Percentiles rank a stretch among this genome's conserved stretches.
phyloP scores from a whole-genome alignment of 164 flowering plant species.

The Liriodendron chinense region DNA sequence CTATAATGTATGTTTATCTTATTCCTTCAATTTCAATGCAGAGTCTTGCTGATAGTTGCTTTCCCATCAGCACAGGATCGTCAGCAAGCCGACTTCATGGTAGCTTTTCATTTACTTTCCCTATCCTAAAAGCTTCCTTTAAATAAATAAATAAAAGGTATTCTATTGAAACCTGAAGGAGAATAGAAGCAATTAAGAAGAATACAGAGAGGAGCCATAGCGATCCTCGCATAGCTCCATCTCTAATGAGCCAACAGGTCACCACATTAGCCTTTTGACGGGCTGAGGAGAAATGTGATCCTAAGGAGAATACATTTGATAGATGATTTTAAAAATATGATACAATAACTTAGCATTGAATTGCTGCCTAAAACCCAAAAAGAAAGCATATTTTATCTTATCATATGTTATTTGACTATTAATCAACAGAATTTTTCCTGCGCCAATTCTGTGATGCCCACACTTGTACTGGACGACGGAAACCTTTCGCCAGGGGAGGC shows the following conservation, averaged over 20 bases:
- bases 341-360: not conserved
- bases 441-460: constrained; percentile 96
- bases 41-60: constrained; percentile 86
- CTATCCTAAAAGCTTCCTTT: too few species aligned
- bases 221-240: not conserved
- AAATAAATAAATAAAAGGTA: not conserved
- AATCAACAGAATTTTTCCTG: constrained; percentile 68
- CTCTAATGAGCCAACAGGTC: not conserved
- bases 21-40: constrained; percentile 30
- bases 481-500: constrained; percentile 78
- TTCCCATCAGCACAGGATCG: constrained; percentile 38
- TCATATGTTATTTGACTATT: not conserved
- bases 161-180: not conserved
- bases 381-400: not conserved
- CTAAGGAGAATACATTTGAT: not conserved
- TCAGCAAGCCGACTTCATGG: constrained; percentile 5
- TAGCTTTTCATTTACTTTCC: not conserved
- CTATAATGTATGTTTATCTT: not conserved
- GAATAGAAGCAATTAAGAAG: not conserved
- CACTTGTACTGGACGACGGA: constrained; percentile 58
- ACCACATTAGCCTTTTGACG: not conserved
- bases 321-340: too few species aligned
- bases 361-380: not conserved
- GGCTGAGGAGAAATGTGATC: not conserved
- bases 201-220: too few species aligned